Percentiles rank a stretch among this genome's conserved stretches.
These are phyloP conservation scores for Phragmites australis DNA, from an alignment of 176 grass and related monocot genomes.

Conservation along the genomic window DNA sequence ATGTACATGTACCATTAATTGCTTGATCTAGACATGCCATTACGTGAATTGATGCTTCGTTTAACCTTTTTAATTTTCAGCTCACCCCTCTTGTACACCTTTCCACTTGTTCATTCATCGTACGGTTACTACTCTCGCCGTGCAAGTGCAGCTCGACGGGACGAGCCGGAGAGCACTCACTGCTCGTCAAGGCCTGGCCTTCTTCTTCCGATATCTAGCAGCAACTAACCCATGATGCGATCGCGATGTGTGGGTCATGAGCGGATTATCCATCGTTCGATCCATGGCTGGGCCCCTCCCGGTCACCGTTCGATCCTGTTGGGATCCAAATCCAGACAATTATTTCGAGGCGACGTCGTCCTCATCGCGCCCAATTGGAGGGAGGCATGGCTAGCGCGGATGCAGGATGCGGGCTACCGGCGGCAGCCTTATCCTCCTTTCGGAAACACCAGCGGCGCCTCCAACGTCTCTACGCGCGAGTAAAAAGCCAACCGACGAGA, in stretches of 20 bases:
- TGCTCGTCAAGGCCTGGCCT: background rate
- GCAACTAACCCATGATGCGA: background rate
- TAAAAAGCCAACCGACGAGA: background rate
- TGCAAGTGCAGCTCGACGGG: background rate
- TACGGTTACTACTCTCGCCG: background rate
- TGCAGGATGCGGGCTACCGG: background rate
- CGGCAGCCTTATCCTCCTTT: slow-evolving; percentile 26
- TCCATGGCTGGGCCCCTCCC: background rate
- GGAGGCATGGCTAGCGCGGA: background rate
- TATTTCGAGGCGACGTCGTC: slow-evolving; percentile 37
- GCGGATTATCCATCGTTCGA: background rate
- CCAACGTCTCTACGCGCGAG: slow-evolving; percentile 4
- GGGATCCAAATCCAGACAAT: slow-evolving; percentile 21
- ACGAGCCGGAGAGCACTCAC: background rate
- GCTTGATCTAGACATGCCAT: slow-evolving; percentile 37
- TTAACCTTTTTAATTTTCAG: background rate
- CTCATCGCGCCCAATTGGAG: slow-evolving; percentile 8
- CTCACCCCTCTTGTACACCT: background rate
- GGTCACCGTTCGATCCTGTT: background rate
- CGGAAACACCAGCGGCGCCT: slow-evolving; percentile 17
- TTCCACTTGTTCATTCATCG: background rate
- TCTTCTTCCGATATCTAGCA: background rate
- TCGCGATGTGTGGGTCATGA: background rate
- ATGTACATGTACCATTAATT: slow-evolving; percentile 49
- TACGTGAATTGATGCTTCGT: slow-evolving; percentile 40